Evolutionary conservation across 129 eudicot species (phyloP).

Genomic region (Dittrichia graveolens): DNA sequence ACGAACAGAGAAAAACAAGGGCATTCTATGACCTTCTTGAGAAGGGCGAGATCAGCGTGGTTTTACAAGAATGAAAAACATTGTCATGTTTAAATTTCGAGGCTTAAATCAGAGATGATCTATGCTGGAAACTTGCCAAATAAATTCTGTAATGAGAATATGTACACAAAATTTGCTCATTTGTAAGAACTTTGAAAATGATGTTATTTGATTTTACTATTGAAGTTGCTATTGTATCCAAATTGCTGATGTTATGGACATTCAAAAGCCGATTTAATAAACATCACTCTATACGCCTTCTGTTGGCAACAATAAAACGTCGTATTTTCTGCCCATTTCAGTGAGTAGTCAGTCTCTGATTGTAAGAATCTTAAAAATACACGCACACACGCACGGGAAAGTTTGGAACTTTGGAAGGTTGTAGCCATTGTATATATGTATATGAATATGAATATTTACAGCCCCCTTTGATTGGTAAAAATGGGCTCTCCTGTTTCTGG

Average conservation of each 20-base stretch:
- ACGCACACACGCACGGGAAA: background rate
- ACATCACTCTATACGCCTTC: background rate
- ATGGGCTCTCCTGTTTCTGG: no score
- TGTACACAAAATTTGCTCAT: slow-evolving; percentile 22
- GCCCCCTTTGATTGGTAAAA: no score
- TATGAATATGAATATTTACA: background rate
- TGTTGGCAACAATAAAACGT: background rate
- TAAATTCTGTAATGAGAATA: slow-evolving; percentile 35
- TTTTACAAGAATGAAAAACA: slow-evolving; percentile 36
- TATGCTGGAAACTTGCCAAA: slow-evolving; percentile 30
- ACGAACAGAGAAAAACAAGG: slow-evolving; percentile 44
- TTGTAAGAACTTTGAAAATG: slow-evolving; percentile 17
- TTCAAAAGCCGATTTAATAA: background rate
- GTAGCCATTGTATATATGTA: no score
- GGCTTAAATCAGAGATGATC: slow-evolving; percentile 29
- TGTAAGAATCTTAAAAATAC: background rate
- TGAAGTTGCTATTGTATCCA: slow-evolving; percentile 20
- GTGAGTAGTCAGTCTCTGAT: background rate
- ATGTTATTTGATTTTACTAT: slow-evolving; percentile 22
- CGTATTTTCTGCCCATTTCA: background rate
- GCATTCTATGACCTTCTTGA: slow-evolving; percentile 41
- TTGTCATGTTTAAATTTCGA: slow-evolving; percentile 11
- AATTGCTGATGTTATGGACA: background rate
- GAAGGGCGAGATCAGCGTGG: slow-evolving; percentile 48
- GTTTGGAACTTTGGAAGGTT: no score